These are phyloP conservation scores for Micractinium conductrix DNA, from an alignment of 139 green algal species.

Conservation along the genomic window DNA sequence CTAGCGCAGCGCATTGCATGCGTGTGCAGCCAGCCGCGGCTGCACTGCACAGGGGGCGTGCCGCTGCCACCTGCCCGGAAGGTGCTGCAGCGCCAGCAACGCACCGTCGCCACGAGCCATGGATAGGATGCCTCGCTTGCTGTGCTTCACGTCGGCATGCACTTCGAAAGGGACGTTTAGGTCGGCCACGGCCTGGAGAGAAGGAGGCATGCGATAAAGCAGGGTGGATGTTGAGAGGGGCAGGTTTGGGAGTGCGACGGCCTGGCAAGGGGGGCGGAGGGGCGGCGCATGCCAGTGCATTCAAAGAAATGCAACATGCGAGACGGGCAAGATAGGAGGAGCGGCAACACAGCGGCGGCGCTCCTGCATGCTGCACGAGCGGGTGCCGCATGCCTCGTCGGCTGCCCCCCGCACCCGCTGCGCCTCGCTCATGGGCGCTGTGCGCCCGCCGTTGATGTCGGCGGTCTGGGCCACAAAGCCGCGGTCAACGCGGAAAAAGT, in stretches of 20 bases:
- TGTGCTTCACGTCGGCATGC: conserved; percentile 66
- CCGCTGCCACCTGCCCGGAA: too few relatives aligned
- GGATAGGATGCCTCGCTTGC: conserved; percentile 74
- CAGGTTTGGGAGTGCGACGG: too few relatives aligned
- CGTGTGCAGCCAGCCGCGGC: too few relatives aligned
- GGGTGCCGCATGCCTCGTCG: too few relatives aligned
- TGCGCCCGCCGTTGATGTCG: conserved; percentile 67
- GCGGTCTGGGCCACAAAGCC: conserved; percentile 93
- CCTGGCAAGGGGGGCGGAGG: too few relatives aligned
- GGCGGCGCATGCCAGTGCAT: too few relatives aligned
- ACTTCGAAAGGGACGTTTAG: conserved; percentile 87
- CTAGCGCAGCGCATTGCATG: neutral
- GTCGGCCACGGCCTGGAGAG: conserved; percentile 54
- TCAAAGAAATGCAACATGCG: too few relatives aligned
- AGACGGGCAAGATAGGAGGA: too few relatives aligned
- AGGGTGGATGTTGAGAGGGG: too few relatives aligned
- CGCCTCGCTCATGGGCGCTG: conserved; percentile 52
- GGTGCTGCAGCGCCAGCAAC: neutral
- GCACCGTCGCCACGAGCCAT: conserved; percentile 76
- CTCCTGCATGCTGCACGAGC: too few relatives aligned
- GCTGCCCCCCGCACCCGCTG: conserved; percentile 49
- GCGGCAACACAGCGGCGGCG: too few relatives aligned
- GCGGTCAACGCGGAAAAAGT: conserved; percentile 88
- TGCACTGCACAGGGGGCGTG: neutral
- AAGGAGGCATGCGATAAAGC: too few relatives aligned